Evolutionary conservation across 2,329 filamentous ascomycete genomes (phyloP), one percentile per base, ranked within the genome.

Genomic region (Stachybotrys echinatus): DNA sequence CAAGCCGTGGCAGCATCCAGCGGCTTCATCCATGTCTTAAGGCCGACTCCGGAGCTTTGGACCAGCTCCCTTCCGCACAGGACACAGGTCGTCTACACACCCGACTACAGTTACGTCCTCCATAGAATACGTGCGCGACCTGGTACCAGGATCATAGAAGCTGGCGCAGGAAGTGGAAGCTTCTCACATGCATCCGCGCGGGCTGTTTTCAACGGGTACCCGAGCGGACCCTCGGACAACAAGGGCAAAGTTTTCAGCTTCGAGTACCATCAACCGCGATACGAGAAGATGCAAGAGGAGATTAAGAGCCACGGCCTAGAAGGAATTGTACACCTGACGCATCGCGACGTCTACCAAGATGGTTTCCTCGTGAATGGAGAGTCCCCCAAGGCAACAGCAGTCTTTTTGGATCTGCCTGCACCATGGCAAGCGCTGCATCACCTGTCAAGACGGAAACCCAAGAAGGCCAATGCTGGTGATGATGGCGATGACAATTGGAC

Each of bases 41-140:
- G 85, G 12, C 89, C 89, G 0, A 91, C 88, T 0, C 88, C 89
- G 5, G 89, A 94, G 66, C 76, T 88, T 20, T 94, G 89, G 89
- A 94, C 89, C 0, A 80, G 81, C 49, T 89, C 86, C 51, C 69
- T 94, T 45, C 89, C 89, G 2, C 89, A 94, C 64, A 77, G 89
- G 53, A 94, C 89, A 0, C 89, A 94, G 63, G 89, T 94, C 37
- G 89, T 94, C 48, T 94, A 94, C 65, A 92, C 87, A 0, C 88
- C 88, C 17, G 89, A 94, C 65, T 92, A 91, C 69, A 92, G 88
- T 71, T 94, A 91, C 63, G 83, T 94, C 45, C 73, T 94, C 12
- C 87, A 92, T 60, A 78, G 88, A 31, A 79, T 94, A 59, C 80
- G 87, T 27, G 88, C 86, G 5, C 74, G 87, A 19, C 89, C 89